A percentile compares a stretch with the other conserved stretches of the same genome.
Evolutionary conservation across 2,329 filamentous ascomycete genomes (phyloP).

Genomic region (Epichloe festucae): DNA sequence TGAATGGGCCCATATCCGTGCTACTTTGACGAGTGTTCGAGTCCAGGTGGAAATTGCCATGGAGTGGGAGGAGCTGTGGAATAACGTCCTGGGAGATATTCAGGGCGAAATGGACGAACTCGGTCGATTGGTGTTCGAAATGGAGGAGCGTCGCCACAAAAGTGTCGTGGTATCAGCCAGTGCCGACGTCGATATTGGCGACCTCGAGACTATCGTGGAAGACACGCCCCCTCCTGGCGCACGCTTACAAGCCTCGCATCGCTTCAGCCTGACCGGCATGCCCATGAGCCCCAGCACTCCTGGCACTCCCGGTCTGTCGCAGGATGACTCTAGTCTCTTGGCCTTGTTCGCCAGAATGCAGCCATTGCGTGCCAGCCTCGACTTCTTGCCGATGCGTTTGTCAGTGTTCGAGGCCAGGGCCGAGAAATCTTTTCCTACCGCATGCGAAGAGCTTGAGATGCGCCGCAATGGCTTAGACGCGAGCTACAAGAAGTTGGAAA

Average conservation of each 20-base stretch:
- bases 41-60: conserved; percentile 90
- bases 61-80: conserved; percentile 99
- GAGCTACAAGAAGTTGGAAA: conserved; percentile 79
- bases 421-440: conserved; percentile 69
- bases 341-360: conserved; percentile 93
- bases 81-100: conserved; percentile 83
- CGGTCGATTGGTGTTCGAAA: conserved; percentile 77
- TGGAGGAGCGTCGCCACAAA: conserved; percentile 90
- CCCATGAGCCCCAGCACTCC: conserved; percentile 51
- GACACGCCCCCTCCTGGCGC: conserved; percentile 53
- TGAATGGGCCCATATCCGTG: conserved; percentile 75
- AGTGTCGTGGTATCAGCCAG: conserved; percentile 49
- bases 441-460: conserved; percentile 77
- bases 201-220: conserved; percentile 87
- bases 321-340: conserved; percentile 79
- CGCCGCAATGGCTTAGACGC: conserved; percentile 62
- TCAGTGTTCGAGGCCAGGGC: conserved; percentile 75
- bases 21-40: conserved; percentile 66
- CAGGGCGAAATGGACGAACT: conserved; percentile 74
- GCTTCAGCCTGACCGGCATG: conserved; percentile 56
- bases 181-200: conserved; percentile 69
- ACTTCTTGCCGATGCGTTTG: conserved; percentile 90
- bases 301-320: conserved; percentile 39
- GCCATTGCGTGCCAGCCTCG: conserved; percentile 78
- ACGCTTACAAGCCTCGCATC: conserved; percentile 43